Percentiles rank a stretch among this genome's conserved stretches.
Conservation (phyloP, 2,329 filamentous ascomycete species). For the Epichloe baconii region DNA sequence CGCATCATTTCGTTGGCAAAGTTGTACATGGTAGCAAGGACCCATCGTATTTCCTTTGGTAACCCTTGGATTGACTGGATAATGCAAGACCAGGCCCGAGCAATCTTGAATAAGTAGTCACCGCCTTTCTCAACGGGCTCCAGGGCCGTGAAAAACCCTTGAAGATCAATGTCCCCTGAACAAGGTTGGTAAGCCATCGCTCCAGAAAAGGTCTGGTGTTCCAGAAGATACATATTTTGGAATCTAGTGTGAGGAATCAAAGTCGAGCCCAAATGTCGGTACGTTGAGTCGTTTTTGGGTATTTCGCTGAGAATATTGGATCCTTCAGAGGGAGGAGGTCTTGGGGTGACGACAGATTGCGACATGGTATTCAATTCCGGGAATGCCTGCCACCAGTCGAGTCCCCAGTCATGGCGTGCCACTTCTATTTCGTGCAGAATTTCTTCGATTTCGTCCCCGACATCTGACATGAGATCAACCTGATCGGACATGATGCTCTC, state of each 20-base stretch:
- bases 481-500: slow-evolving; percentile 2
- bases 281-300: slow-evolving; percentile 13
- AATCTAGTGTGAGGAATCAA: slow-evolving; percentile 13
- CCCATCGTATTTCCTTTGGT: slow-evolving; percentile 19
- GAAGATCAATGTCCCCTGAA: slow-evolving; percentile 8
- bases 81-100: slow-evolving; percentile 20
- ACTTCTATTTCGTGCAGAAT: slow-evolving; percentile 3
- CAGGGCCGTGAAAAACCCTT: slow-evolving; percentile 12
- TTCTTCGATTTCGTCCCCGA: slow-evolving; percentile 1
- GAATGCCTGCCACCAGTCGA: background rate
- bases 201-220: slow-evolving; percentile 16
- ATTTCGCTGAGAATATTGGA: slow-evolving; percentile 9
- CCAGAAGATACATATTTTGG: slow-evolving; percentile 12
- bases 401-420: background rate
- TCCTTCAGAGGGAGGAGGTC: background rate
- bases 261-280: slow-evolving; percentile 8
- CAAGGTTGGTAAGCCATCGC: slow-evolving; percentile 19
- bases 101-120: slow-evolving; percentile 15
- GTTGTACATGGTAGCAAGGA: slow-evolving; percentile 19
- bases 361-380: background rate
- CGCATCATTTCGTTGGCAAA: slow-evolving; percentile 17
- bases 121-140: slow-evolving; percentile 9
- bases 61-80: slow-evolving; percentile 12
- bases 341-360: background rate
- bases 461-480: background rate